Evolutionary conservation across 768 basidiomycete genomes (phyloP).

Genomic region (Termitomyces eurrhizus): DNA sequence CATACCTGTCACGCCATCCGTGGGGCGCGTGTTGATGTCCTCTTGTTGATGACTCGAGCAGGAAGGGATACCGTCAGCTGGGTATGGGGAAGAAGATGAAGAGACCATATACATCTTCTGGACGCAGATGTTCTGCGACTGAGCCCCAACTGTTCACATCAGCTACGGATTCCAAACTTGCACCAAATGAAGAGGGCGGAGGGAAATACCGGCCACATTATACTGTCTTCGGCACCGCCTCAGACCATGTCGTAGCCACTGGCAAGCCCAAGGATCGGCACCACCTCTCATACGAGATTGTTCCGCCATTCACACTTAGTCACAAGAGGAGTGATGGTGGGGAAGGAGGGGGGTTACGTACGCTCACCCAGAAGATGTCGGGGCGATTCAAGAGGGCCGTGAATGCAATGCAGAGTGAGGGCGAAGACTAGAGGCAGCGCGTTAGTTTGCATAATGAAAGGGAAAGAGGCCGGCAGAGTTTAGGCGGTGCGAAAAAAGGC

Average conservation of each 20-base stretch:
- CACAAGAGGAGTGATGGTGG: slow-evolving; percentile 2
- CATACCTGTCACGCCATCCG: not conserved
- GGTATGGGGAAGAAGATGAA: slow-evolving; percentile 16
- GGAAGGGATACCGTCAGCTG: no score
- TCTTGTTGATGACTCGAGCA: not conserved
- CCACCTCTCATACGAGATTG: slow-evolving; percentile 21
- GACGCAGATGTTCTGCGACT: not conserved
- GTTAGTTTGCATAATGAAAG: not conserved
- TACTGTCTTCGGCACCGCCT: slow-evolving; percentile 48
- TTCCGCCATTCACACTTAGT: slow-evolving; percentile 6
- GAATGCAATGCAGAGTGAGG: slow-evolving; percentile 13
- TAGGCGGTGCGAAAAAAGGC: slow-evolving; percentile 18
- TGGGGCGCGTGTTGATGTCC: not conserved
- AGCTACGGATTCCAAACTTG: no score
- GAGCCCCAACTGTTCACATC: not conserved
- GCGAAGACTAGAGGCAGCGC: not conserved
- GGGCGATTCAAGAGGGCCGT: slow-evolving; percentile 25
- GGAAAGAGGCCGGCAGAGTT: slow-evolving; percentile 22
- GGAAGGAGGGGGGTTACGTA: slow-evolving; percentile 17
- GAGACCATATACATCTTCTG: slow-evolving; percentile 12
- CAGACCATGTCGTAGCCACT: slow-evolving; percentile 41
- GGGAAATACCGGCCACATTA: slow-evolving; percentile 40
- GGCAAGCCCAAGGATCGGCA: slow-evolving; percentile 36
- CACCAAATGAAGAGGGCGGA: not conserved
- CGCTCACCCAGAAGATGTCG: slow-evolving; percentile 32